Evolutionary conservation across 2,329 filamentous ascomycete genomes (phyloP).

Genomic region (Talaromyces sp.): DNA sequence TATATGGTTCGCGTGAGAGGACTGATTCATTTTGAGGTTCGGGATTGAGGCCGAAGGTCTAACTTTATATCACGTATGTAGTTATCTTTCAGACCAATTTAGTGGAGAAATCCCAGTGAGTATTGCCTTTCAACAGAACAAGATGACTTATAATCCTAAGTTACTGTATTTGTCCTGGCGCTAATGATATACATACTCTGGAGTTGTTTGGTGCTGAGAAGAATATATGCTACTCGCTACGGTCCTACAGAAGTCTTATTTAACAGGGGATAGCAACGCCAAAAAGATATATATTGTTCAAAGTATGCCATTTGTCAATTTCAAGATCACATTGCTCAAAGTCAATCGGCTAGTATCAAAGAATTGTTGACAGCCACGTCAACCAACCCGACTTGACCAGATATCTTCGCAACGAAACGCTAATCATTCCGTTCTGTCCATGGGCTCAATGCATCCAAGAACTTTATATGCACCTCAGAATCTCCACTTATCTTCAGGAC

Average conservation of each 20-base stretch:
- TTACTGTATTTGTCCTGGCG: neutral
- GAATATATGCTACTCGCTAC: neutral
- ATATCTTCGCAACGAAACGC: neutral
- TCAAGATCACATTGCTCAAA: neutral
- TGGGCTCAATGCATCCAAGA: slow-evolving; percentile 18
- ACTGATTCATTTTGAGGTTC: neutral
- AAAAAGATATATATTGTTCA: neutral
- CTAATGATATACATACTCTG: neutral
- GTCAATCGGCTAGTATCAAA: neutral
- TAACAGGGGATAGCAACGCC: neutral
- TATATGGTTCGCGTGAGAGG: neutral
- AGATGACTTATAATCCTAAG: neutral
- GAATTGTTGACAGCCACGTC: neutral
- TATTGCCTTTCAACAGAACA: neutral
- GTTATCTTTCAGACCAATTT: neutral
- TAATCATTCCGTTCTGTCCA: slow-evolving; percentile 10
- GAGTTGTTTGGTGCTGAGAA: neutral
- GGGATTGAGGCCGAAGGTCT: neutral
- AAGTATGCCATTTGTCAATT: neutral
- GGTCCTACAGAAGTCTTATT: neutral
- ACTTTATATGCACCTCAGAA: slow-evolving; percentile 20
- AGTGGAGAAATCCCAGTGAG: neutral
- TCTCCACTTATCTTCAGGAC: slow-evolving; percentile 29
- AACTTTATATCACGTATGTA: neutral
- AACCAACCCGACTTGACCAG: neutral